Evolutionary conservation across 306 rosid species (phyloP), one percentile per base, ranked within the genome.

Genomic region (Fagus sylvatica): DNA sequence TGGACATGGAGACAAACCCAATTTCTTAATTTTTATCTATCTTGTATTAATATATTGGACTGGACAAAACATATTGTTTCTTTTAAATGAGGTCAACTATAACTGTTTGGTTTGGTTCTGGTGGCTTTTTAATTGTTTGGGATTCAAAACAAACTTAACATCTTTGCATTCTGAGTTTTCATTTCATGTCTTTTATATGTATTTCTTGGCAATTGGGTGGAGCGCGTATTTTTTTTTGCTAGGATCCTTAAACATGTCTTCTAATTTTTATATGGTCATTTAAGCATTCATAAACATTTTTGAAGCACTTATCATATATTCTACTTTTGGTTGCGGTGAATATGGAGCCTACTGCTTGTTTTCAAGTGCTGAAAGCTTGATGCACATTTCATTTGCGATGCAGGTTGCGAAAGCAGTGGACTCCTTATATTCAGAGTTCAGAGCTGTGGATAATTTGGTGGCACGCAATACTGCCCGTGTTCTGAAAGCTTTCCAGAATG

Each of bases 361-460:
- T 69, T 56, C 32, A 51, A 2, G n/a, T 76, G 81, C 61, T 57
- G 69, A 67, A 61, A 40, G 56, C 61, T 74, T 60, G 37, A 56
- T 67, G 62, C 51, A 8, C 11, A 8, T 16, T 73, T 74, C n/a
- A 62, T 83, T 80, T 72, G 56, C 74, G 73, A 76, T 83, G 82
- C 86, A 94, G 98, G 96, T 90, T 79, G 91, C 84, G 34, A 84
- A 88, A 84, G 97, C 98, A 37, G 97, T 89, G 61, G 92, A 85
- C 76, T 79, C 91, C 15, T 85, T 94, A 82, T 80, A 88, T 80
- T 78, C 86, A 33, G 96, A 91, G 88, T 94, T 91, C 85, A 89
- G 92, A 82, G 93, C 85, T 12, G 93, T 94, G 72, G 98, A 94
- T 87, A 81, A 86, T 86, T 84, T 94, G 88, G 97, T 90, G 57